Conservation (phyloP, 768 basidiomycete species). For the Hebeloma cylindrosporum region DNA sequence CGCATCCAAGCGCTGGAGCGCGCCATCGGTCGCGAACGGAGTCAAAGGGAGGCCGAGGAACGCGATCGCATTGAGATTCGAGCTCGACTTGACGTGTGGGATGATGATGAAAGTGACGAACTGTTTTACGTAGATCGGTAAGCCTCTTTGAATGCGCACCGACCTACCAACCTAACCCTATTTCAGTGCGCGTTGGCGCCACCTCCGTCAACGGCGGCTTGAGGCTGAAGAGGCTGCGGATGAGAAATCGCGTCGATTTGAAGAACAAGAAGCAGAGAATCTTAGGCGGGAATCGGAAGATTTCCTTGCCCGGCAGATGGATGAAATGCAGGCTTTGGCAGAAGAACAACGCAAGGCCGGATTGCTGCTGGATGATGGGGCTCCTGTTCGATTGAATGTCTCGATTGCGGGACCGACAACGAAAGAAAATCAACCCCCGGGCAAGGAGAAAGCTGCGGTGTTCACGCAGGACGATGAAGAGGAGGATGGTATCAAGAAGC, state of each 20-base stretch:
- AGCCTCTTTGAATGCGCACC: conserved; percentile 21
- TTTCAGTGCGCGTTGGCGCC: conserved; percentile 81
- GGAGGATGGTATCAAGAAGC: conserved; percentile 79
- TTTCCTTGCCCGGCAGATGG: conserved; percentile 93
- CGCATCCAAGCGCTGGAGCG: conserved; percentile 79
- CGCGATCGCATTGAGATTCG: conserved; percentile 80
- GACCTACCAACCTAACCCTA: background rate
- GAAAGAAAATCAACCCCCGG: conserved; percentile 43
- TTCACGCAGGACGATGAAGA: conserved; percentile 87
- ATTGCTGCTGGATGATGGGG: conserved; percentile 86
- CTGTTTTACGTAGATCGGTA: conserved; percentile 90
- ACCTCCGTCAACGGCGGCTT: conserved; percentile 67
- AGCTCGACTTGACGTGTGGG: conserved; percentile 82
- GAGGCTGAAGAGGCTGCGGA: conserved; percentile 82
- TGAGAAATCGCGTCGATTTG: conserved; percentile 75
- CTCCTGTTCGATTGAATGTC: conserved; percentile 85
- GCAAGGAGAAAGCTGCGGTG: conserved; percentile 57
- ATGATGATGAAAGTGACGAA: conserved; percentile 92
- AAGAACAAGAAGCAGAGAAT: conserved; percentile 85
- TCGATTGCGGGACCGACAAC: conserved; percentile 54
- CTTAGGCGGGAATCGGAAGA: conserved; percentile 89
- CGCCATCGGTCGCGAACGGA: conserved; percentile 68
- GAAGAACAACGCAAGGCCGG: conserved; percentile 91
- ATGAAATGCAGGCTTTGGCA: conserved; percentile 89
- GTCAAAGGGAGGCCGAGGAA: conserved; percentile 74